Evolutionary conservation across 2,329 filamentous ascomycete genomes (phyloP), one percentile per base, ranked within the genome.

Genomic region (Aplosporella prunicola): DNA sequence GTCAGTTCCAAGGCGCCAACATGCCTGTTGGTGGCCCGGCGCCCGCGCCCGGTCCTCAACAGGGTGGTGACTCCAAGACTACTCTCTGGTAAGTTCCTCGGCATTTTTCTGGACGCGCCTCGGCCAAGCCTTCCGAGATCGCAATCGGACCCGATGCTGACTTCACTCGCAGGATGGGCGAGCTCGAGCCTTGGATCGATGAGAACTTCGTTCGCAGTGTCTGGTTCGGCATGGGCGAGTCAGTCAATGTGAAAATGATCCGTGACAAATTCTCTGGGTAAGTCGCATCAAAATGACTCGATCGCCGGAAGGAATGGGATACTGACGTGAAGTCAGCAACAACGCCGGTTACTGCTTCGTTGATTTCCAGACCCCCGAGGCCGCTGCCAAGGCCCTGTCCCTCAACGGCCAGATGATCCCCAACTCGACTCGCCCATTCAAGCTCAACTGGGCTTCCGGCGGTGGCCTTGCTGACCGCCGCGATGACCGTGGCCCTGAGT

Each of bases 321-420:
- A 42, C 58, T 61, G 49, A 61, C 49, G 34, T n/a, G n/a, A 59
- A 56, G 45, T 68, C 57, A 93, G 86, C 53, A 96, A 94, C 62
- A 98, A 95, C 61, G 91, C 91, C 47, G 91, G 91, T 43, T 98
- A 98, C 68, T 98, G 89, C 68, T 98, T 98, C 62, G 87, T 96
- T 52, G 91, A 96, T 60, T 98, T 98, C 54, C 57, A 76, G 40
- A 80, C 72, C 50, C 73, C 87, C 8, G 85, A 88, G 25, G 84
- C 88, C 43, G 91, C 91, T 27, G 81, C 78, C 53, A 95, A 94
- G 71, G 91, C 91, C 24, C 74, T 98, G n/a, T 71, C 72, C 31
- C 72, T 96, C 33, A 96, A 94, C 60, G 89, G 91, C 33, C 81
- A 78, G 40, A 69, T 84, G 32, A 93, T 98, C 49, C 88, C 89